Conservation (phyloP, 257 asterid species). For the Solanum arcanum region DNA sequence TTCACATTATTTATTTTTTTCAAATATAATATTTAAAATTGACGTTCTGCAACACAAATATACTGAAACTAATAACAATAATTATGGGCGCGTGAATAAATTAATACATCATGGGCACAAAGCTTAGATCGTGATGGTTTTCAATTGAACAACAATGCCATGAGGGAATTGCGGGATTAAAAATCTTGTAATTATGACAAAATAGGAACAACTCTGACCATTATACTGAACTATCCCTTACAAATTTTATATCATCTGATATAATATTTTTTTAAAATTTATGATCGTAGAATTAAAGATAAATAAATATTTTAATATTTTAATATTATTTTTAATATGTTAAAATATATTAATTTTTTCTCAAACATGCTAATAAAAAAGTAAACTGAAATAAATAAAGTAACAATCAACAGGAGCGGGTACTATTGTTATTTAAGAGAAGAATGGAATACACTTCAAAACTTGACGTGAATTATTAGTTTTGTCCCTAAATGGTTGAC, state of each 20-base stretch:
- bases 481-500: neutral
- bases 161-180: neutral
- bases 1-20: neutral
- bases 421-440: neutral
- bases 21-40: neutral
- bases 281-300: neutral
- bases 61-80: neutral
- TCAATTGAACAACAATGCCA: neutral
- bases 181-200: neutral
- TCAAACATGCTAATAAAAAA: neutral
- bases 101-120: neutral
- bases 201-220: neutral
- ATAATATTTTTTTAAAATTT: neutral
- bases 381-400: neutral
- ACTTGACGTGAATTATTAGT: neutral
- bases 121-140: neutral
- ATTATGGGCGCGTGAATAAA: neutral
- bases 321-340: too few relatives aligned
- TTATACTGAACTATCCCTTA: neutral
- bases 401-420: neutral
- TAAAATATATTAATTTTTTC: neutral
- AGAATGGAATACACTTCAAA: too few relatives aligned
- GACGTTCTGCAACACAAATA: neutral
- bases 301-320: too few relatives aligned
- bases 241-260: neutral